A percentile compares a stretch with the other conserved stretches of the same genome.
phyloP scores from a whole-genome alignment of 257 asterid genomes.

The Salvia miltiorrhiza region DNA sequence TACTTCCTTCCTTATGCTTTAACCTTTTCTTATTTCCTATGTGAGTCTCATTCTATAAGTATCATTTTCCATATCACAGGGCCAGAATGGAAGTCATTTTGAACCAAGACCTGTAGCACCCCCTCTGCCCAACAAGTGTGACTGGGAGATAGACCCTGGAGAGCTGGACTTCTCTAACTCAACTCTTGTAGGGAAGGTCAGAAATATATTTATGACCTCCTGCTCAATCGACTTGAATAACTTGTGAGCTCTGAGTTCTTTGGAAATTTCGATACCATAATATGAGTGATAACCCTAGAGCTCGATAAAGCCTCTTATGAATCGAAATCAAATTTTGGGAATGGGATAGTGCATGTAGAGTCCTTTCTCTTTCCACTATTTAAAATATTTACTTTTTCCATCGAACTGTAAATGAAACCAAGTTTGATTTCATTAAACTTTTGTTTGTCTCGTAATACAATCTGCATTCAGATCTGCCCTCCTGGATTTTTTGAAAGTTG shows the following conservation, averaged over 20 bases:
- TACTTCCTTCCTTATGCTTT: background rate
- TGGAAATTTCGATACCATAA: conserved; percentile 3
- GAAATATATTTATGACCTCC: background rate
- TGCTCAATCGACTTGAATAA: conserved; percentile 3
- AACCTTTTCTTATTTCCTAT: background rate
- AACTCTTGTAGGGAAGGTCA: conserved; percentile 81
- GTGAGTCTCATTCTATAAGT: background rate
- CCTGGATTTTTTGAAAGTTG: background rate
- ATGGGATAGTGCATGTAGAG: background rate
- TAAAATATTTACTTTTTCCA: background rate
- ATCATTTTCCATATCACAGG: conserved; percentile 48
- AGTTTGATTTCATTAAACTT: background rate
- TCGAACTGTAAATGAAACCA: background rate
- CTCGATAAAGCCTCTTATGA: background rate
- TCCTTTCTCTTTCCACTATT: conserved; percentile 2
- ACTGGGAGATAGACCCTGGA: conserved; percentile 95
- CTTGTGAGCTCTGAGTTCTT: conserved; percentile 5
- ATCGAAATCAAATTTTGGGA: background rate
- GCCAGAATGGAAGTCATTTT: conserved; percentile 98
- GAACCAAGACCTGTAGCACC: conserved; percentile 94
- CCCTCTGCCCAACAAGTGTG: conserved; percentile 93
- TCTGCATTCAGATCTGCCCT: background rate
- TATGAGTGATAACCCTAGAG: background rate
- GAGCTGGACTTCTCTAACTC: conserved; percentile 90
- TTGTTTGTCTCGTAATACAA: background rate